A percentile compares a stretch with the other conserved stretches of the same genome.
Conservation (phyloP, 495 filamentous ascomycete species). For the Penicillium macrosclerotiorum region DNA sequence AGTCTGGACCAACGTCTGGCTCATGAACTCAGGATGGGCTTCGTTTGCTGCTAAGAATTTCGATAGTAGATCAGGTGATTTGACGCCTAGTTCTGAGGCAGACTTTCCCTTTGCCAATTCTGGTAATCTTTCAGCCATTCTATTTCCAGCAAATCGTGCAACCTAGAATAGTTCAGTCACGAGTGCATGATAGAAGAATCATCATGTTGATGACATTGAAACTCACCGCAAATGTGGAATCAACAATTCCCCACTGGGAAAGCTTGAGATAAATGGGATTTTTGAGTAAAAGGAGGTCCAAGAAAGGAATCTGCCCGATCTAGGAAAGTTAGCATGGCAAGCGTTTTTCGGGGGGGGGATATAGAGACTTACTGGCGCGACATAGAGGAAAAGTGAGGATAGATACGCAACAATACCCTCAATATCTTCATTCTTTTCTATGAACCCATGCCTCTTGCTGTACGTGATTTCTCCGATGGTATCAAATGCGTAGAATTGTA, state of each 20-base stretch:
- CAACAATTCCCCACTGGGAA: slow-evolving; percentile 14
- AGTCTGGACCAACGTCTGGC: slow-evolving; percentile 58
- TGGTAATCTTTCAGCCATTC: slow-evolving; percentile 38
- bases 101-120: slow-evolving; percentile 8
- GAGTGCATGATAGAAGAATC: no score
- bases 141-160: slow-evolving; percentile 31
- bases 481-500: slow-evolving; percentile 80
- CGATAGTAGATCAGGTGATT: slow-evolving; percentile 37
- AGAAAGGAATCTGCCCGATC: slow-evolving; percentile 26
- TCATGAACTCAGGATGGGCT: slow-evolving; percentile 62
- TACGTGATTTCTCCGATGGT: slow-evolving; percentile 67
- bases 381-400: slow-evolving; percentile 43
- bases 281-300: slow-evolving; percentile 31
- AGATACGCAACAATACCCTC: slow-evolving; percentile 48
- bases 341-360: no score
- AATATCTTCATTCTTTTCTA: slow-evolving; percentile 56
- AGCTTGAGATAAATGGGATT: slow-evolving; percentile 25
- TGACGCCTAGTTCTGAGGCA: slow-evolving; percentile 33
- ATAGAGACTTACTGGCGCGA: slow-evolving; percentile 30
- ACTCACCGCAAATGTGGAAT: slow-evolving; percentile 14
- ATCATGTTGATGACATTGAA: no score
- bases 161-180: no score
- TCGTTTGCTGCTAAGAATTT: slow-evolving; percentile 47
- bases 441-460: slow-evolving; percentile 61
- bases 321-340: slow-evolving; percentile 19